Percentiles rank a stretch among this genome's conserved stretches.
Conservation (phyloP, 1,139 yeast genomes). For the Zygosaccharomyces sapae region DNA sequence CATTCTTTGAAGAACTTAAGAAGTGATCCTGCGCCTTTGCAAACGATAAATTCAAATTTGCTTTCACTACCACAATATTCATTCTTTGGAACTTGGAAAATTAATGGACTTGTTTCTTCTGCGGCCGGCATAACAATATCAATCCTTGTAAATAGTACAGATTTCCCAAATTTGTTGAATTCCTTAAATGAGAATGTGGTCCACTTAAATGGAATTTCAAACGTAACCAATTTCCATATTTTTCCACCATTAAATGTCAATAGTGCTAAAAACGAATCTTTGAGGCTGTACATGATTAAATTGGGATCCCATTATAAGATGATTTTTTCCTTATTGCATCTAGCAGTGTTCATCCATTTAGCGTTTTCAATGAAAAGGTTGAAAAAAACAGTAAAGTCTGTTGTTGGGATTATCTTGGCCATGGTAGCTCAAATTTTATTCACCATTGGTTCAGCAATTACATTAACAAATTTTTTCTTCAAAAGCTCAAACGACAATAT, state of each 20-base stretch:
- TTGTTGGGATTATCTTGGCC: slow-evolving; percentile 57
- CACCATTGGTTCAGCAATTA: slow-evolving; percentile 48
- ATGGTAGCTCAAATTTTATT: slow-evolving; percentile 50
- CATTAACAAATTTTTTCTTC: slow-evolving; percentile 44
- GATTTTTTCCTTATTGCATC: slow-evolving; percentile 33
- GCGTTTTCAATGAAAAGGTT: slow-evolving; percentile 50
- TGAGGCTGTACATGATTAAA: slow-evolving; percentile 7
- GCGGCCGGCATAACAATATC: slow-evolving; percentile 45
- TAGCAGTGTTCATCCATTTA: slow-evolving; percentile 37
- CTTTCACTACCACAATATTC: slow-evolving; percentile 29
- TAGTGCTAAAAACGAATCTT: slow-evolving; percentile 1
- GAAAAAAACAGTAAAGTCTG: slow-evolving; percentile 52
- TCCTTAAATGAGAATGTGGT: slow-evolving; percentile 35
- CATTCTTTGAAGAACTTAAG: slow-evolving; percentile 29
- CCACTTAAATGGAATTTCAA: slow-evolving; percentile 14
- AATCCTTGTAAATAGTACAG: slow-evolving; percentile 21
- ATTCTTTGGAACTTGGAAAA: slow-evolving; percentile 43
- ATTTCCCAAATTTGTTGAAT: slow-evolving; percentile 19
- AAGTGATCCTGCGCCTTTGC: slow-evolving; percentile 35
- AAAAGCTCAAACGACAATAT: slow-evolving; percentile 36
- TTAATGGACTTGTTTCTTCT: slow-evolving; percentile 48
- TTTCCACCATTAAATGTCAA: slow-evolving; percentile 5
- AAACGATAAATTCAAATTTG: slow-evolving; percentile 37
- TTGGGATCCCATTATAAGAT: slow-evolving; percentile 28
- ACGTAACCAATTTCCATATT: slow-evolving; percentile 17